Conservation (phyloP, 177 flowering plant genomes). For the Vitis hybrid region DNA sequence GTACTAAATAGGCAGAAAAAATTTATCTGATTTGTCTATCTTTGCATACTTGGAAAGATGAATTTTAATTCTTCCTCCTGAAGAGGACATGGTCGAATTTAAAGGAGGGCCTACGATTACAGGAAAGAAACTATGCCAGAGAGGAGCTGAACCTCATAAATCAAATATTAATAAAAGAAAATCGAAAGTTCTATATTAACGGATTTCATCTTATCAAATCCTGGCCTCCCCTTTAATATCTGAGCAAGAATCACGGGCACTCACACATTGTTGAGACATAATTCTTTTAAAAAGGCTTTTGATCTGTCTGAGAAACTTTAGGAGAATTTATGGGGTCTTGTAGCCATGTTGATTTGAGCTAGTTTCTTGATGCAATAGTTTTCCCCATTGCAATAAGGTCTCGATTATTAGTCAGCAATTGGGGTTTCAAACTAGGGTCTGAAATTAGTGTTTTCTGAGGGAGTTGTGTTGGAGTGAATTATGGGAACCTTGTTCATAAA, state of each 20-base stretch:
- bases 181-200: background rate
- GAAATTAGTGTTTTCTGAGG: background rate
- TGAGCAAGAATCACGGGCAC: constrained; percentile 12
- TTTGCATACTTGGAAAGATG: too few relatives aligned
- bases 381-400: background rate
- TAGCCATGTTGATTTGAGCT: background rate
- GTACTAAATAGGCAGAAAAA: too few relatives aligned
- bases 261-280: background rate
- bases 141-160: too few relatives aligned
- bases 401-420: background rate
- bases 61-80: too few relatives aligned
- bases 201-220: background rate
- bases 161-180: background rate
- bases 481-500: constrained; percentile 42
- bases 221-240: constrained; percentile 3
- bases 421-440: background rate
- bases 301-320: background rate
- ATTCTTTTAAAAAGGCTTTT: background rate
- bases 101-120: too few relatives aligned
- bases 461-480: background rate
- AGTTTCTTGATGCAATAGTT: background rate
- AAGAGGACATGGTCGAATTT: too few relatives aligned
- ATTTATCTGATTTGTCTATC: too few relatives aligned
- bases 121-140: too few relatives aligned
- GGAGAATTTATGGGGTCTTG: background rate